phyloP scores from a whole-genome alignment of 2,329 filamentous ascomycete species.

The Rhynchosporium secalis region DNA sequence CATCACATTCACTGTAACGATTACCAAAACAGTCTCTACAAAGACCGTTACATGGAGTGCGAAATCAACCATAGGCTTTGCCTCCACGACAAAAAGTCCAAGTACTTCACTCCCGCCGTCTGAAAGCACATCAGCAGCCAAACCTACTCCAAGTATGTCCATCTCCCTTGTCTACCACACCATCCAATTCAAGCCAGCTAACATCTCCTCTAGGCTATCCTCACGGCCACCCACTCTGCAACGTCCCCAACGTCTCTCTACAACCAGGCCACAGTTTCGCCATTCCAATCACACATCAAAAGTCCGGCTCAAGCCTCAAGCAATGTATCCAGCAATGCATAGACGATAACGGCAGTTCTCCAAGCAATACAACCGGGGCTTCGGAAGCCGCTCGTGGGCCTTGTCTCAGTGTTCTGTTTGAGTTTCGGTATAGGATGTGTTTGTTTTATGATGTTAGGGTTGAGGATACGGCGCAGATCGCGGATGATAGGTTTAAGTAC shows the following conservation, averaged over 20 bases:
- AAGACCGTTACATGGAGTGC: too few species aligned
- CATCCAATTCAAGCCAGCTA: not conserved
- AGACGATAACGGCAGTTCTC: not conserved
- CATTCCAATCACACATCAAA: conserved; percentile 20
- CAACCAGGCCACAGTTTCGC: conserved; percentile 20
- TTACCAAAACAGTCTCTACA: not conserved
- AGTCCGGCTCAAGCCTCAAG: conserved; percentile 17
- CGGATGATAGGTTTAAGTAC: conserved; percentile 9
- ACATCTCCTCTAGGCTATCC: conserved; percentile 13
- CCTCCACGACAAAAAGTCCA: too few species aligned
- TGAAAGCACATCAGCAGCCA: not conserved
- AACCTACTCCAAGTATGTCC: conserved; percentile 14
- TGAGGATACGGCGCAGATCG: conserved; percentile 23
- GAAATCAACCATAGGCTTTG: too few species aligned
- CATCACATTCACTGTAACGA: not conserved
- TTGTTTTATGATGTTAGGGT: conserved; percentile 25
- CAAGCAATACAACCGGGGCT: too few species aligned
- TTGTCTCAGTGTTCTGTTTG: conserved; percentile 22
- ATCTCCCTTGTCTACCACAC: not conserved
- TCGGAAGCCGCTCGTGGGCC: not conserved
- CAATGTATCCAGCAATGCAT: conserved; percentile 19
- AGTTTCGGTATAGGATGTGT: conserved; percentile 21
- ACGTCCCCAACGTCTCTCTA: conserved; percentile 19
- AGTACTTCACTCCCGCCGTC: too few species aligned
- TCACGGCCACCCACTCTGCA: conserved; percentile 24